Percentiles rank a stretch among this genome's conserved stretches.
Conservation (phyloP, 257 asterid species). For the Sherardia arvensis region DNA sequence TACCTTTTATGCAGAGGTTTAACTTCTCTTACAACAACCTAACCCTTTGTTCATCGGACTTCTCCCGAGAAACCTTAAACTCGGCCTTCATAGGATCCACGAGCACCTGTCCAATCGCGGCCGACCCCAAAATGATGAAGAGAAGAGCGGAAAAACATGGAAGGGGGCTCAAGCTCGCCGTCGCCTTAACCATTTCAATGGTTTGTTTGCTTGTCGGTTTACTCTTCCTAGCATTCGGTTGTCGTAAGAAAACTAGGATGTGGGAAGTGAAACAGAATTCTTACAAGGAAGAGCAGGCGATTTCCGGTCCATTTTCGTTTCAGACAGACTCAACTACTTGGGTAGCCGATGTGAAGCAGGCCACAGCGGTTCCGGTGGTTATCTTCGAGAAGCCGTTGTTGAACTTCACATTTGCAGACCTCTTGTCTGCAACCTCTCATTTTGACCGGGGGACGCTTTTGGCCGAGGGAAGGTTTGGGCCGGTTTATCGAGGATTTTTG, state of each 20-base stretch:
- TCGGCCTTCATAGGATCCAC: conserved; percentile 58
- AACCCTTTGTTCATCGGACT: conserved; percentile 48
- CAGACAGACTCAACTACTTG: conserved; percentile 76
- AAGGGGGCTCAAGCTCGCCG: conserved; percentile 56
- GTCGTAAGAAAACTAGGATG: conserved; percentile 52
- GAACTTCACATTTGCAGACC: conserved; percentile 70
- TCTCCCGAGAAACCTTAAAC: conserved; percentile 32
- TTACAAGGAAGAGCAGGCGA: conserved; percentile 46
- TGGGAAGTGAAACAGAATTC: conserved; percentile 60
- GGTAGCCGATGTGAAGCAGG: conserved; percentile 85
- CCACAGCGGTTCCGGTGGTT: conserved; percentile 58
- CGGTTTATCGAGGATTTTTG: conserved; percentile 65
- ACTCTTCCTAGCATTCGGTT: conserved; percentile 68
- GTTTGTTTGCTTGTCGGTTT: conserved; percentile 61
- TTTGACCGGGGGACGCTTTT: conserved; percentile 63
- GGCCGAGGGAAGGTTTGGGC: conserved; percentile 85
- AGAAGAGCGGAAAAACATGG: conserved; percentile 30
- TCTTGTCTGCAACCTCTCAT: conserved; percentile 67
- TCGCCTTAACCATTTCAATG: conserved; percentile 64
- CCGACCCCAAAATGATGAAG: conserved; percentile 54
- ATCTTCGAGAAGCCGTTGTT: conserved; percentile 79
- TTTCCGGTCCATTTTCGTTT: conserved; percentile 78
- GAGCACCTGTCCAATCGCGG: conserved; percentile 85
- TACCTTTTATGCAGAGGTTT: conserved; percentile 52
- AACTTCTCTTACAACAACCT: conserved; percentile 87